Evolutionary conservation across 306 rosid species (phyloP), one percentile per base, ranked within the genome.

Genomic region (Abrus precatorius): DNA sequence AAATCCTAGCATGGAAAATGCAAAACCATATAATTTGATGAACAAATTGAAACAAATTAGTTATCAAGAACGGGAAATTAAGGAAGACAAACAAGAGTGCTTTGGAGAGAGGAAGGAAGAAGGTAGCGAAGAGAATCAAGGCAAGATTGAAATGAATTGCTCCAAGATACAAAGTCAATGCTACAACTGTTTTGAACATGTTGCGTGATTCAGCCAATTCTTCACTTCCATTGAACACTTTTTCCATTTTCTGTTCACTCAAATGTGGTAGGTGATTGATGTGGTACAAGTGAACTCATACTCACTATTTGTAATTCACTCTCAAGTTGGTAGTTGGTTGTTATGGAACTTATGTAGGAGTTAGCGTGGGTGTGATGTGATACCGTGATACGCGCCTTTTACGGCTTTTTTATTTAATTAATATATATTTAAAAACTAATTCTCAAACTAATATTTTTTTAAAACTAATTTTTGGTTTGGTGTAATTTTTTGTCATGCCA

Each of bases 91-190:
- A 78, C 97, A 82, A 65, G 68, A 89, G 92, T 52, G 90, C 76
- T 80, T 78, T 85, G 66, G 97, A 59, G 12, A 87, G 59, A 9
- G 94, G 84, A 75, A 94, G 93, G 89, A 91, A 88, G 81, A 90
- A 52, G 29, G 81, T 3, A 44, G 94, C 57, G 71, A 89, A 45
- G 78, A 92, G 61, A 40, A 85, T 49, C 43, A 92, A 48, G 14
- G 80, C 83, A 7, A 60, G 9, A 81, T 80, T 86, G 83, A 92
- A 81, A 74, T 92, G 98, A 77, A 94, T 84, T 40, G 86, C 66
- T 27, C 98, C 98, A 3, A 94, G 80, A 88, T 88, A 94, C 7
- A 91, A 13, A 0, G 52, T 75, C 44, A 94, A 54, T 4, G 97
- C 97, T 8, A 80, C 52, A 38, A 90, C 8, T 10, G 74, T 41